Conservation (phyloP, 768 basidiomycete species). For the Leccinum disarticulatum region DNA sequence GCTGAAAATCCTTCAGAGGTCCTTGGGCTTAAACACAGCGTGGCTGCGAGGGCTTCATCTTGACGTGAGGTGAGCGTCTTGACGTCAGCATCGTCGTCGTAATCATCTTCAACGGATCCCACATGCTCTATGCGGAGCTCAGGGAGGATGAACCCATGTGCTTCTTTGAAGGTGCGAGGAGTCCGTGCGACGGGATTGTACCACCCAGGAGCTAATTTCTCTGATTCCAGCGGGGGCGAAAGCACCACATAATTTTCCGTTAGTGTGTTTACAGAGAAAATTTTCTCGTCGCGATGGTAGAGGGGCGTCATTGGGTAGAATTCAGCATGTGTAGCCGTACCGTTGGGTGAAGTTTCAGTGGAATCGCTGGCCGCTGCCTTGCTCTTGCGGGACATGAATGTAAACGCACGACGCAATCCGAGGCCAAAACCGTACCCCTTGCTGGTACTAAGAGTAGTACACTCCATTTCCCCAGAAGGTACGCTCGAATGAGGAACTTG, state of each 20-base stretch:
- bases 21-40: constrained; percentile 47
- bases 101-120: constrained; percentile 20
- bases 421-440: constrained; percentile 37
- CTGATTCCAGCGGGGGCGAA: constrained; percentile 26
- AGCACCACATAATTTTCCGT: constrained; percentile 19
- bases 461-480: constrained; percentile 27
- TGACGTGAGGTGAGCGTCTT: constrained; percentile 33
- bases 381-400: constrained; percentile 25
- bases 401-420: constrained; percentile 28
- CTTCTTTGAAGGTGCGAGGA: constrained; percentile 16
- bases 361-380: constrained; percentile 20
- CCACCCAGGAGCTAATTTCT: constrained; percentile 36
- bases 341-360: constrained; percentile 18
- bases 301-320: constrained; percentile 25
- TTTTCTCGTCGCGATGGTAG: constrained; percentile 30
- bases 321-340: constrained; percentile 10
- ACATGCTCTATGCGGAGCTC: constrained; percentile 14
- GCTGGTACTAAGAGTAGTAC: constrained; percentile 29
- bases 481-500: constrained; percentile 6
- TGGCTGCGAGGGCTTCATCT: constrained; percentile 39
- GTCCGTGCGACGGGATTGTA: constrained; percentile 22
- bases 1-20: constrained; percentile 33
- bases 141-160: constrained; percentile 21
- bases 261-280: constrained; percentile 25
- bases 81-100: constrained; percentile 30